Evolutionary conservation across 2,329 filamentous ascomycete genomes (phyloP).

Genomic region (Monosporascus ibericus): DNA sequence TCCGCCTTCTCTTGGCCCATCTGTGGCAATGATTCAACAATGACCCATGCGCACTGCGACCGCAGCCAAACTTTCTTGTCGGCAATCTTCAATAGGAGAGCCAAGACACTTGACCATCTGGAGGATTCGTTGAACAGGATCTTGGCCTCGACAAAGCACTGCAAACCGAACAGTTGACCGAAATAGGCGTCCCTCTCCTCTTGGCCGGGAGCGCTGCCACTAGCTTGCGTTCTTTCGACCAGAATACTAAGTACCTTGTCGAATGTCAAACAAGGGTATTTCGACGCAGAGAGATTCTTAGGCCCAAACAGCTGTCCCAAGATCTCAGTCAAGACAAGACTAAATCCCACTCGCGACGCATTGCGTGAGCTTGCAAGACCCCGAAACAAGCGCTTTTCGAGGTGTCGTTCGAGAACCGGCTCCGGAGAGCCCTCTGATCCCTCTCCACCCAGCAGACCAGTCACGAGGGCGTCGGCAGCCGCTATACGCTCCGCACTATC

Average conservation of each 20-base stretch:
- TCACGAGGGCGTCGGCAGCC: conserved; percentile 53
- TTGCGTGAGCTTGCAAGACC: conserved; percentile 88
- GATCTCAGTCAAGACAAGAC: conserved; percentile 78
- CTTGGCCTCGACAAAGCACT: conserved; percentile 76
- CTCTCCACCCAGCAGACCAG: conserved; percentile 42
- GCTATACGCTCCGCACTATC: conserved; percentile 49
- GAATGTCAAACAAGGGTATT: conserved; percentile 50
- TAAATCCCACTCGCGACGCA: conserved; percentile 82
- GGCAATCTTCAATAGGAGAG: conserved; percentile 66
- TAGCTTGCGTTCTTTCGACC: conserved; percentile 48
- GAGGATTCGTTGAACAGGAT: conserved; percentile 58
- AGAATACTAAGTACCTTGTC: conserved; percentile 48
- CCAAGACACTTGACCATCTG: conserved; percentile 63
- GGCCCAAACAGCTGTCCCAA: conserved; percentile 62
- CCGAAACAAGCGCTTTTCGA: conserved; percentile 68
- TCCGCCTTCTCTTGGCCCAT: conserved; percentile 54
- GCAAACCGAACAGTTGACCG: conserved; percentile 79
- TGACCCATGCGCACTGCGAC: conserved; percentile 78
- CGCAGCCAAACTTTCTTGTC: conserved; percentile 83
- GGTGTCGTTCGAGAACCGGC: conserved; percentile 48
- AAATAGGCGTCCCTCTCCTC: conserved; percentile 83
- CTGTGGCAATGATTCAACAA: conserved; percentile 66
- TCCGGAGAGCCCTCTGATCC: conserved; percentile 30
- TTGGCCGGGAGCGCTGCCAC: conserved; percentile 53
- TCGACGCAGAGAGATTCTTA: conserved; percentile 35